phyloP scores from a whole-genome alignment of 805 yeast genomes.

The Torulaspora gathmanii region DNA sequence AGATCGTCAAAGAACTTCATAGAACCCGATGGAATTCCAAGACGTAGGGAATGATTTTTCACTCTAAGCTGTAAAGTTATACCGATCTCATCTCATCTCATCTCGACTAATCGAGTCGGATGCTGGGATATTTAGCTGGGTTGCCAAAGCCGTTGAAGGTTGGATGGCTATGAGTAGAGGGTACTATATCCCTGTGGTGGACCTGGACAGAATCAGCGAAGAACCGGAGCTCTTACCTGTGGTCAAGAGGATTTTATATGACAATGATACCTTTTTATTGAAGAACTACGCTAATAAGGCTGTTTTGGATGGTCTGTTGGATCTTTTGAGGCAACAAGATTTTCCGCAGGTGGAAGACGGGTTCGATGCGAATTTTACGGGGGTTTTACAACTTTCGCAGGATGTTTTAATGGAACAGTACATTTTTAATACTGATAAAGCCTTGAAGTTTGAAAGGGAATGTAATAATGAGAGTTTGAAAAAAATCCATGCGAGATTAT shows the following conservation, averaged over 20 bases:
- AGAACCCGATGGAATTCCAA: not conserved
- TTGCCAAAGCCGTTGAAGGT: not conserved
- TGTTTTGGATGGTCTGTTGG: conserved; percentile 16
- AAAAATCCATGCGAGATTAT: conserved; percentile 20
- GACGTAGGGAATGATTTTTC: not conserved
- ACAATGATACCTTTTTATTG: conserved; percentile 29
- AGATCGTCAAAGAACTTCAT: conserved; percentile 5
- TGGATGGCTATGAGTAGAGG: conserved; percentile 1
- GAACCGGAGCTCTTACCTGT: conserved; percentile 27
- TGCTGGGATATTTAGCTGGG: too few species aligned
- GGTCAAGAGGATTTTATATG: conserved; percentile 20
- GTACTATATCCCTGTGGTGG: conserved; percentile 22
- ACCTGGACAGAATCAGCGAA: conserved; percentile 24
- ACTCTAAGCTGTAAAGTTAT: not conserved
- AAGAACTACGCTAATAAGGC: conserved; percentile 31
- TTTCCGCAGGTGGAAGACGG: conserved; percentile 16
- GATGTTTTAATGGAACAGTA: conserved; percentile 27
- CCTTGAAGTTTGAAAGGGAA: conserved; percentile 17
- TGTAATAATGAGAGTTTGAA: conserved; percentile 14
- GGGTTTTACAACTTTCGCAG: conserved; percentile 17
- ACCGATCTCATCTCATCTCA: conserved; percentile 5
- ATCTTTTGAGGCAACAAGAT: conserved; percentile 6
- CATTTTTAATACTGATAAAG: conserved; percentile 21
- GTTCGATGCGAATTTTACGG: conserved; percentile 31
- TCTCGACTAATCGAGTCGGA: too few species aligned